phyloP scores from a whole-genome alignment of 495 filamentous ascomycete species.

The Aspergillus coremiiformis region DNA sequence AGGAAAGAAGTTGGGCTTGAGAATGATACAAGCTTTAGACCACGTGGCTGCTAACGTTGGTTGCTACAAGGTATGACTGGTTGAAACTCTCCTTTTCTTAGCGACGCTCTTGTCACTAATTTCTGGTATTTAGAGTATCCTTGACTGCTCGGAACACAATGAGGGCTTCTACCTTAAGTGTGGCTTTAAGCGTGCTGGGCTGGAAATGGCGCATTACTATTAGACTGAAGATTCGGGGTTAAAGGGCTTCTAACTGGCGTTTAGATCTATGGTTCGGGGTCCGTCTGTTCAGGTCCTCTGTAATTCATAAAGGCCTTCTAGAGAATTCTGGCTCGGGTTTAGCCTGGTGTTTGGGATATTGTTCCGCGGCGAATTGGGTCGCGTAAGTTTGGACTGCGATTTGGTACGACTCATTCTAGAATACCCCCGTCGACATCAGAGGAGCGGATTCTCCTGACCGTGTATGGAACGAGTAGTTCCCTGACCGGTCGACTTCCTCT shows the following conservation, averaged over 20 bases:
- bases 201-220: conserved; percentile 98
- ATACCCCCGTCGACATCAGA: background rate
- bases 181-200: conserved; percentile 83
- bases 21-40: conserved; percentile 91
- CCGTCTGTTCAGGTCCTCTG: conserved; percentile 15
- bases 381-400: background rate
- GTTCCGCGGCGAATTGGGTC: background rate
- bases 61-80: conserved; percentile 75
- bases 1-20: conserved; percentile 89
- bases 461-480: background rate
- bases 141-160: conserved; percentile 76
- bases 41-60: conserved; percentile 75
- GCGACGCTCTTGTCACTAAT: conserved; percentile 1
- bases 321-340: conserved; percentile 29
- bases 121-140: conserved; percentile 46
- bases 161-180: conserved; percentile 99
- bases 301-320: background rate
- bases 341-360: background rate
- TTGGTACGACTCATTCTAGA: background rate
- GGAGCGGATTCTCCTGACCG: background rate
- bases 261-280: conserved; percentile 24
- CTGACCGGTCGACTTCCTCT: background rate
- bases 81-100: background rate
- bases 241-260: conserved; percentile 1
- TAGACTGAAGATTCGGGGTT: conserved; percentile 26